Evolutionary conservation across 148 eudicot species (phyloP).

Genomic region (Selenicereus undatus): DNA sequence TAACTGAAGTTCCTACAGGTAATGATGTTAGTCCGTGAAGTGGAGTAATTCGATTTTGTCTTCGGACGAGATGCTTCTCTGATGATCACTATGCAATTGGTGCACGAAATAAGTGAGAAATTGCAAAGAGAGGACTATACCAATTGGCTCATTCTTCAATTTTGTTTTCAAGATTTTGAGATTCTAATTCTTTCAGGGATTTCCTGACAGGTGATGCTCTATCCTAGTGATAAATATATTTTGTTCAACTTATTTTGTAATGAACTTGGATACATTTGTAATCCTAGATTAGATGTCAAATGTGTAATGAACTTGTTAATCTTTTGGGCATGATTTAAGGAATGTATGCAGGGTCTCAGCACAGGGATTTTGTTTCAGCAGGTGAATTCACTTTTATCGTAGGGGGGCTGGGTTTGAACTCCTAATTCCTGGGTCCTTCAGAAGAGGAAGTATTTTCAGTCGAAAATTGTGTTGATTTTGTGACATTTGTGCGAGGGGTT

Average conservation of each 20-base stretch:
- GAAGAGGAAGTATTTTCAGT: too few relatives aligned
- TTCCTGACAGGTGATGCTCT: background rate
- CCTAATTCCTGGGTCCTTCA: too few relatives aligned
- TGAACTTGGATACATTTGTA: background rate
- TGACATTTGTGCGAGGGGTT: too few relatives aligned
- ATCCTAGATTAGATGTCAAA: background rate
- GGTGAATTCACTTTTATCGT: too few relatives aligned
- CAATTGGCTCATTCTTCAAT: background rate
- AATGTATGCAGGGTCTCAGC: too few relatives aligned
- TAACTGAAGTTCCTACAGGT: constrained; percentile 5
- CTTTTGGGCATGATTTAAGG: too few relatives aligned
- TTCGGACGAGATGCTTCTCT: background rate
- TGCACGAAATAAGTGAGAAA: background rate
- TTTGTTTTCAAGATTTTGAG: background rate
- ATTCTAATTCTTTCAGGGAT: background rate
- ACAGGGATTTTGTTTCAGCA: too few relatives aligned
- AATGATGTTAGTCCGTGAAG: background rate
- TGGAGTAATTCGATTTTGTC: background rate
- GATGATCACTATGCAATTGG: background rate
- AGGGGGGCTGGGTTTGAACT: too few relatives aligned
- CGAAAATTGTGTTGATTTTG: too few relatives aligned
- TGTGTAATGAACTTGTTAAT: background rate
- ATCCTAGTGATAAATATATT: background rate
- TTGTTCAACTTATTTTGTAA: background rate
- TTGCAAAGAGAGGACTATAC: background rate